Conservation (phyloP, 352 stramenopile species). For the Globisporangium cystogenes region DNA sequence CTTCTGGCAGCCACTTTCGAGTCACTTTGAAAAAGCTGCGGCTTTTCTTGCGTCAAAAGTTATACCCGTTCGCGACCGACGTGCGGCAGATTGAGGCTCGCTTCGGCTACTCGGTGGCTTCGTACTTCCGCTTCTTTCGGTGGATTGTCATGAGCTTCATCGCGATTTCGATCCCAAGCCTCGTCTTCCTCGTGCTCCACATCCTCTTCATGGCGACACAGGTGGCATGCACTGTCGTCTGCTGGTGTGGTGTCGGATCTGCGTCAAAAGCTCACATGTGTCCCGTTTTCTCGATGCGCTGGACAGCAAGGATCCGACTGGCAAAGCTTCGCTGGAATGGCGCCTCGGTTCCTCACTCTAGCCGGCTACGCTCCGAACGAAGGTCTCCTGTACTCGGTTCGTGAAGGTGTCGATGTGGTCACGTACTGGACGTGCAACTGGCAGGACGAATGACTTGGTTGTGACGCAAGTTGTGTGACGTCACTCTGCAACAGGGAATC, state of each 20-base stretch:
- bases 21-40: constrained; percentile 26
- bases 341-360: constrained; percentile 48
- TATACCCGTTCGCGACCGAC: constrained; percentile 58
- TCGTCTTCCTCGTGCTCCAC: constrained; percentile 53
- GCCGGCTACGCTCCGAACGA: constrained; percentile 53
- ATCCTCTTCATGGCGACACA: constrained; percentile 24
- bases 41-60: constrained; percentile 17
- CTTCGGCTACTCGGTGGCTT: constrained; percentile 71
- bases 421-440: too few relatives aligned
- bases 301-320: constrained; percentile 4
- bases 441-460: too few relatives aligned
- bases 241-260: neutral
- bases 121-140: constrained; percentile 75
- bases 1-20: neutral
- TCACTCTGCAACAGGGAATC: too few relatives aligned
- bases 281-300: neutral
- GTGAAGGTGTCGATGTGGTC: neutral
- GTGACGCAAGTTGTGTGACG: too few relatives aligned
- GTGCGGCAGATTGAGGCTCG: constrained; percentile 75
- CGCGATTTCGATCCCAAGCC: constrained; percentile 35
- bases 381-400: constrained; percentile 52
- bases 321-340: constrained; percentile 29
- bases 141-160: constrained; percentile 80
- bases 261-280: neutral
- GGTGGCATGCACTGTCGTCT: constrained; percentile 18